Percentiles rank a stretch among this genome's conserved stretches.
Conservation (phyloP, 768 basidiomycete genomes). For the Cystobasidium onofrii region DNA sequence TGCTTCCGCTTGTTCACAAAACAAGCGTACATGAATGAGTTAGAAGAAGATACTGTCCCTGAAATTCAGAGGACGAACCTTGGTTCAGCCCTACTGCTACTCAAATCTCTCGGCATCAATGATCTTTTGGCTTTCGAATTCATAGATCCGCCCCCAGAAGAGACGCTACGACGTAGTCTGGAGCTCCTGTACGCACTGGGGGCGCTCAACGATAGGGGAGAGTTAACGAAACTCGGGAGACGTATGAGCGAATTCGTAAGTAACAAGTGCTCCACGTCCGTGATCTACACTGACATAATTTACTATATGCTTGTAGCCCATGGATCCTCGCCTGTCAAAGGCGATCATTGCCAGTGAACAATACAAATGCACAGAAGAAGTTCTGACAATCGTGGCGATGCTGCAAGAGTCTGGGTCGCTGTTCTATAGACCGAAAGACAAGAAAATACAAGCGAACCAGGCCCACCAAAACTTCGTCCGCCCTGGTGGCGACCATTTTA, state of each 20-base stretch:
- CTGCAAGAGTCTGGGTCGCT: conserved; percentile 88
- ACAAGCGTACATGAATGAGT: conserved; percentile 92
- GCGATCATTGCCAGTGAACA: conserved; percentile 91
- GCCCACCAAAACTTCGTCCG: conserved; percentile 95
- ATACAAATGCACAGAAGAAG: conserved; percentile 90
- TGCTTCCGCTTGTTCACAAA: conserved; percentile 98
- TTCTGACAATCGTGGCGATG: conserved; percentile 95
- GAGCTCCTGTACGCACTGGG: conserved; percentile 91
- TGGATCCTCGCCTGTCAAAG: conserved; percentile 91
- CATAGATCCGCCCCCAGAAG: conserved; percentile 93
- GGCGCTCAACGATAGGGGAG: conserved; percentile 89
- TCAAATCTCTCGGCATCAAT: conserved; percentile 96
- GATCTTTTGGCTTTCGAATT: conserved; percentile 98
- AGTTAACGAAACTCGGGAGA: conserved; percentile 91
- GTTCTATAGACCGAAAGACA: conserved; percentile 73
- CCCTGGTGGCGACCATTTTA: conserved; percentile 94
- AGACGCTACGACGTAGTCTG: conserved; percentile 89
- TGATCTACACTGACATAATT: not conserved
- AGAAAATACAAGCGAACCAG: conserved; percentile 75
- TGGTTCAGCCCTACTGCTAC: conserved; percentile 83
- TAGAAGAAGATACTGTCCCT: conserved; percentile 93
- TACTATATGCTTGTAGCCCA: conserved; percentile 18
- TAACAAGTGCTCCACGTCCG: conserved; percentile 43
- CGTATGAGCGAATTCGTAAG: conserved; percentile 97
- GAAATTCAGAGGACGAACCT: conserved; percentile 99